Conservation (phyloP, 116 monocot species). For the Trichopus zeylanicus region DNA sequence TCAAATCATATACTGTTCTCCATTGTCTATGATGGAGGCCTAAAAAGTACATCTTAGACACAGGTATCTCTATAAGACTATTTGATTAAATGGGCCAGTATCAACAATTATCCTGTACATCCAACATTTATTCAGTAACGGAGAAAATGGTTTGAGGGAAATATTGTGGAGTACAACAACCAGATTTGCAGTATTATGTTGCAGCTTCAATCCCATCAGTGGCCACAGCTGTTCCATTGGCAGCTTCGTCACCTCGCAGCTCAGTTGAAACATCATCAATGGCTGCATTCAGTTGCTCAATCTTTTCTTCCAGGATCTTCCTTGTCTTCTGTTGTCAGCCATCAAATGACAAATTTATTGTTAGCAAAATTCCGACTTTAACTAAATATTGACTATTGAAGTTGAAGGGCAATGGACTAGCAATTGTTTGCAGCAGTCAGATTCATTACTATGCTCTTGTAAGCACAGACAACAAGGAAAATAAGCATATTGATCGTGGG, state of each 20-base stretch:
- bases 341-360: background rate
- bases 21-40: no score
- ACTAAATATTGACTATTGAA: no score
- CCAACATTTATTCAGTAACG: background rate
- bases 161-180: background rate
- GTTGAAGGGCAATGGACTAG: no score
- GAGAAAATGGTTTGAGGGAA: background rate
- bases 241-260: slow-evolving; percentile 49
- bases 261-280: slow-evolving; percentile 82
- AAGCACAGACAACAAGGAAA: no score
- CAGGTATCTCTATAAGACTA: no score
- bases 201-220: slow-evolving; percentile 49
- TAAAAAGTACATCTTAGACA: no score
- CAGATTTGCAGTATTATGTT: background rate
- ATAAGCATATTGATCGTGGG: no score
- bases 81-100: background rate
- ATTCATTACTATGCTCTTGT: no score
- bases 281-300: slow-evolving; percentile 74
- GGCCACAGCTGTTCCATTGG: slow-evolving; percentile 43
- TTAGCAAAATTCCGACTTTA: background rate
- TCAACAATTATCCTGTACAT: background rate
- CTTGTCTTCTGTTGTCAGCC: slow-evolving; percentile 86
- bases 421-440: no score
- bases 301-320: slow-evolving; percentile 74
- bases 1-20: no score